These are phyloP conservation scores for Fusarium devonianum DNA, from an alignment of 2,329 filamentous ascomycete genomes.

Conservation along the genomic window DNA sequence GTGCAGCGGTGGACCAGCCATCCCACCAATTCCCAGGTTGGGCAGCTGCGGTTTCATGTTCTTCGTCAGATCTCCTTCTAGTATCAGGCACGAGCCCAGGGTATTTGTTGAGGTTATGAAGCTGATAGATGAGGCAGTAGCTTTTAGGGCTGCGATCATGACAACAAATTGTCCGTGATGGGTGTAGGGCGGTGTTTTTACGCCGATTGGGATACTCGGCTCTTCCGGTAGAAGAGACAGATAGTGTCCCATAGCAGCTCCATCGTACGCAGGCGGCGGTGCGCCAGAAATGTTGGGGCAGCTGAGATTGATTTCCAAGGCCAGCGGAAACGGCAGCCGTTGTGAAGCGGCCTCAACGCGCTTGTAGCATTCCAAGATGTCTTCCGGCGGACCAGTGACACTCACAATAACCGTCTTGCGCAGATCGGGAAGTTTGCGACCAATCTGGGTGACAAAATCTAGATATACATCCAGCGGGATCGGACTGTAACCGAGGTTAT, in stretches of 20 bases:
- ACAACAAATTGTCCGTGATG: slow-evolving; percentile 69
- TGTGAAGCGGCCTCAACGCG: slow-evolving; percentile 52
- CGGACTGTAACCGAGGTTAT: slow-evolving; percentile 79
- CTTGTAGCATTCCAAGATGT: slow-evolving; percentile 64
- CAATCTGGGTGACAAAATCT: slow-evolving; percentile 58
- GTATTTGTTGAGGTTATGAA: slow-evolving; percentile 80
- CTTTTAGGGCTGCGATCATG: slow-evolving; percentile 60
- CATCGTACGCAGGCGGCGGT: slow-evolving; percentile 75
- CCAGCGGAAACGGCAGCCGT: slow-evolving; percentile 58
- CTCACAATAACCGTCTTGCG: slow-evolving; percentile 72
- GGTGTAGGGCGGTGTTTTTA: slow-evolving; percentile 82
- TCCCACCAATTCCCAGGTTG: slow-evolving; percentile 68
- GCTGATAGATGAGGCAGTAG: slow-evolving; percentile 50
- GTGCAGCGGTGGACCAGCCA: slow-evolving; percentile 76
- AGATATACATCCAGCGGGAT: slow-evolving; percentile 67
- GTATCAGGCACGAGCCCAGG: slow-evolving; percentile 71
- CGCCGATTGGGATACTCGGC: slow-evolving; percentile 57
- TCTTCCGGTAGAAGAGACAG: slow-evolving; percentile 54
- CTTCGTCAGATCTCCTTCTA: slow-evolving; percentile 45
- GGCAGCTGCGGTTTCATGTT: slow-evolving; percentile 55
- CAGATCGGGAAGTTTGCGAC: slow-evolving; percentile 28
- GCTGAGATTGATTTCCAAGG: slow-evolving; percentile 79
- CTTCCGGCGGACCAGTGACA: slow-evolving; percentile 68
- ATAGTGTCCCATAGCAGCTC: slow-evolving; percentile 59
- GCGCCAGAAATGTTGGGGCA: slow-evolving; percentile 76